phyloP scores from a whole-genome alignment of 1,139 yeast genomes.

The Hansenula lynferdii region DNA sequence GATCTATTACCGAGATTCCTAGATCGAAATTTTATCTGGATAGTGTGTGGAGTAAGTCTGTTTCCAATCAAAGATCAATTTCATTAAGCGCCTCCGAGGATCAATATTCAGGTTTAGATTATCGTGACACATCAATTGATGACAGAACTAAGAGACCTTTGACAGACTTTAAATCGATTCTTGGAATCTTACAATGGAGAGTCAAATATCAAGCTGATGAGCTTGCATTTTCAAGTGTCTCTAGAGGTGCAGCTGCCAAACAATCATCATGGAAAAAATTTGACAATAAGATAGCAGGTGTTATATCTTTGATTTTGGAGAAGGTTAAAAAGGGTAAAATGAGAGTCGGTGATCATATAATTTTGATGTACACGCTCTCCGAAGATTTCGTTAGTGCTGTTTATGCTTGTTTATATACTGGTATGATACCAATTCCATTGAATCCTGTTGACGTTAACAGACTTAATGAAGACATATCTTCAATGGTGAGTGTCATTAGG shows the following conservation, averaged over 20 bases:
- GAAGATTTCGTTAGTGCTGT: constrained; percentile 84
- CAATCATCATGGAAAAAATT: constrained; percentile 81
- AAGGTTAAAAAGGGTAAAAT: constrained; percentile 48
- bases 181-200: constrained; percentile 77
- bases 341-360: constrained; percentile 64
- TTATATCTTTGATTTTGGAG: constrained; percentile 51
- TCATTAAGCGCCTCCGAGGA: constrained; percentile 43
- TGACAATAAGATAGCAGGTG: constrained; percentile 71
- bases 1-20: constrained; percentile 65
- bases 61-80: constrained; percentile 52
- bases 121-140: constrained; percentile 68
- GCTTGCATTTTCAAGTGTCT: constrained; percentile 70
- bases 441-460: constrained; percentile 68
- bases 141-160: constrained; percentile 71
- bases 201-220: constrained; percentile 73
- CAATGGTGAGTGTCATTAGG: constrained; percentile 58
- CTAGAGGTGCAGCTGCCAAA: constrained; percentile 31
- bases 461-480: constrained; percentile 70
- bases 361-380: constrained; percentile 80
- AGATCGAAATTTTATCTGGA: constrained; percentile 77
- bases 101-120: constrained; percentile 79
- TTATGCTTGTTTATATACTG: constrained; percentile 82
- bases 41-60: constrained; percentile 80
- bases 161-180: constrained; percentile 65
- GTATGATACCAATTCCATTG: constrained; percentile 77